These are phyloP conservation scores for Volvox reticuliferus DNA, from an alignment of 139 green algal genomes.

Conservation along the genomic window DNA sequence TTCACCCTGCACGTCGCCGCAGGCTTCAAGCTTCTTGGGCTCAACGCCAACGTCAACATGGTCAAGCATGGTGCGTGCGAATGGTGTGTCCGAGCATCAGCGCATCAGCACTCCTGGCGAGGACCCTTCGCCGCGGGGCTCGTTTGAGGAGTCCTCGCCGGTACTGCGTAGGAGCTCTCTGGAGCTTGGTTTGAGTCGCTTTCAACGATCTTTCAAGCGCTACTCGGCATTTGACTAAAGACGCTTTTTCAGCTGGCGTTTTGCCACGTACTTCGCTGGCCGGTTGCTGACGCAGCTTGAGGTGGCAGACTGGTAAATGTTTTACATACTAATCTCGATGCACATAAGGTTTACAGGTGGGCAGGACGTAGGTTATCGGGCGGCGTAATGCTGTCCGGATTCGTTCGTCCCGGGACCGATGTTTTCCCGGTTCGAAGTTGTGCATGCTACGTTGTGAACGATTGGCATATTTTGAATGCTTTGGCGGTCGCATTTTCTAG, in stretches of 20 bases:
- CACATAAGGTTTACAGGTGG: background rate
- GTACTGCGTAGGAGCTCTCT: background rate
- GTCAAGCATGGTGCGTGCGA: background rate
- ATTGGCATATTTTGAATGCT: background rate
- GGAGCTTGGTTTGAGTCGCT: background rate
- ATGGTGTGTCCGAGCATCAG: background rate
- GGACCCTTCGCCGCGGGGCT: background rate
- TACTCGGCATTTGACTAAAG: background rate
- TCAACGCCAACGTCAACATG: background rate
- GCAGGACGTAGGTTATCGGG: too few species aligned
- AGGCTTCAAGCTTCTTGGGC: background rate
- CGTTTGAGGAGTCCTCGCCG: background rate
- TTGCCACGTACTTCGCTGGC: background rate
- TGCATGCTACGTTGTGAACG: background rate
- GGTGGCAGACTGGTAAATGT: background rate
- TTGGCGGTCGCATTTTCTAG: background rate
- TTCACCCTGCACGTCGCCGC: background rate
- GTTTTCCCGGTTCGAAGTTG: background rate
- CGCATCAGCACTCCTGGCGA: background rate
- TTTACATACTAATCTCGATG: background rate
- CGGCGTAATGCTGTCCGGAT: background rate
- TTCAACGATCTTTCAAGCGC: slow-evolving; percentile 8
- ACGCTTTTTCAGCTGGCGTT: background rate
- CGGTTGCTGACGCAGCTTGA: slow-evolving; percentile 3
- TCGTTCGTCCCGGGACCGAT: background rate